Base-by-base conservation (phyloP, 257 asterid species). In the Penstemon barbatus region DNA sequence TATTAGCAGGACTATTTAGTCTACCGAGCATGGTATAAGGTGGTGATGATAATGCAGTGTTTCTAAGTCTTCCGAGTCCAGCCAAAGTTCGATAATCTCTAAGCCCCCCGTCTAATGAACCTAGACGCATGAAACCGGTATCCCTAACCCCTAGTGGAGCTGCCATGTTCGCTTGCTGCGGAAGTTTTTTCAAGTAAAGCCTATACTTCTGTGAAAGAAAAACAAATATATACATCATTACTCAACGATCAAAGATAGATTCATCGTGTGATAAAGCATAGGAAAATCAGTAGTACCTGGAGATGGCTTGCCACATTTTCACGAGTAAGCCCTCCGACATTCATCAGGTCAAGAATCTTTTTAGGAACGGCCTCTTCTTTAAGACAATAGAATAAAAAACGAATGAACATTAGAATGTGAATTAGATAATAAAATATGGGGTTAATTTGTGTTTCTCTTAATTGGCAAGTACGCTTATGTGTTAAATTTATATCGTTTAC, bases 251-350 rank as follows among this genome's bases (percentile, higher is more conserved):
- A 25, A 56, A 56, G 37, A 4, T 3, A 8, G 60, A 8, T 19
- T 25, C 13, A 56, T 80, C 11, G 8, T 8, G 8, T 5, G n/a
- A 8, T 56, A 25, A 56, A 56, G 25, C 42, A 56, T 56, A 25
- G 33, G 2, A 25, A 2, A 25, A 25, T 25, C 2, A 2, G 33
- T 25, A 25, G 33, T 25, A 70, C 59, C 88, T 91, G 96, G 74
- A 91, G 95, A 71, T 91, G 96, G 79, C 96, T 88, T 0, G 97
- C 96, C 12, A 91, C 96, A 52, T 91, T 91, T 79, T 91, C 97
- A 59, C 97, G 74, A 7, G 96, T 85, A 42, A 91, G 84, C 37
- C 91, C 89, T 0, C 86, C 93, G 62, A 88, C 91, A 45, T 87
- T 89, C 97, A 91, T 91, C 65, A 88, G 51, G 57, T 91, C 96